Evolutionary conservation across 2,329 filamentous ascomycete genomes (phyloP).

Genomic region (Penicillium sp.): DNA sequence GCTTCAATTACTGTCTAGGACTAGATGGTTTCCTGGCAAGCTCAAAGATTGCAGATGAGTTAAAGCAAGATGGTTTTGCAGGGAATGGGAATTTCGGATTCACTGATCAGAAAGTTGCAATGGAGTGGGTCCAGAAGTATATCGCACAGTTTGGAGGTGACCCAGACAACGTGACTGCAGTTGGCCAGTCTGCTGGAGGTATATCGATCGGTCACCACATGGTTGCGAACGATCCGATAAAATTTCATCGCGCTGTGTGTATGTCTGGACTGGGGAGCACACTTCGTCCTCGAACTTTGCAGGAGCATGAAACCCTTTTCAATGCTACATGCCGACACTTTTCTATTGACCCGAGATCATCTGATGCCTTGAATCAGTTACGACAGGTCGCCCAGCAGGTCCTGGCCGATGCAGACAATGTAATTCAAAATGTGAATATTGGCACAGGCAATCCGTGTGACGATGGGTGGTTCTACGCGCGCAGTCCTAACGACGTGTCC

Average conservation of each 20-base stretch:
- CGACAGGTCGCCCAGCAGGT: conserved; percentile 8
- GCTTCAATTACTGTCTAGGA: conserved; percentile 12
- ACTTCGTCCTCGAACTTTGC: background rate
- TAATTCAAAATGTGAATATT: conserved; percentile 8
- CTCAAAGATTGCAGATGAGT: conserved; percentile 5
- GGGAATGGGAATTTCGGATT: conserved; percentile 14
- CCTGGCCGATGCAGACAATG: conserved; percentile 10
- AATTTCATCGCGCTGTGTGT: conserved; percentile 11
- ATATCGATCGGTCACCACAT: conserved; percentile 13
- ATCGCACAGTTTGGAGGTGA: conserved; percentile 10
- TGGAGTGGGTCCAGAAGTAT: conserved; percentile 11
- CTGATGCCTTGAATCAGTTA: conserved; percentile 8
- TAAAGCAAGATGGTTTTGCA: conserved; percentile 5
- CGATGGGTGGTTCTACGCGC: conserved; percentile 13
- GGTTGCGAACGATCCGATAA: conserved; percentile 11
- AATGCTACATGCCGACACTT: conserved; percentile 8
- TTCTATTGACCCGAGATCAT: conserved; percentile 1
- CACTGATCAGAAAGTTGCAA: conserved; percentile 9
- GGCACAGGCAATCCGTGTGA: conserved; percentile 11
- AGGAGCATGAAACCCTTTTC: conserved; percentile 7
- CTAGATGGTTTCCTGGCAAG: conserved; percentile 10
- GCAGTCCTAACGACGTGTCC: conserved; percentile 1
- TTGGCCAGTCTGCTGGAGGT: conserved; percentile 12
- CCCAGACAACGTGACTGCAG: conserved; percentile 3
- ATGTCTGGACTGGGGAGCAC: conserved; percentile 14